Evolutionary conservation across 805 yeast genomes (phyloP), one percentile per base, ranked within the genome.

Genomic region (Saccharomycopsis amapae): DNA sequence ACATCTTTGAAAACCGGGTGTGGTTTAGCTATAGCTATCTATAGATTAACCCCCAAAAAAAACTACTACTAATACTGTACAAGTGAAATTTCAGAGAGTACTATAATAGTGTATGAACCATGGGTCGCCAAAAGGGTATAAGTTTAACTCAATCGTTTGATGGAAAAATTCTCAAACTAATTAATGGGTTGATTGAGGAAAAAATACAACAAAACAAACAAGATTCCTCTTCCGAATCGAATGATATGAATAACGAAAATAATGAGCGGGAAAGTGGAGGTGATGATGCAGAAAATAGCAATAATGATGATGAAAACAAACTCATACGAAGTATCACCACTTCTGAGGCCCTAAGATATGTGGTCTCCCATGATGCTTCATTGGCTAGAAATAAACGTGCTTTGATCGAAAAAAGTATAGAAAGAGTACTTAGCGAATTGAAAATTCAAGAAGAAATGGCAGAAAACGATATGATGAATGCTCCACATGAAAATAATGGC

Each of bases 401-500:
- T 13, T 12, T 45, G 26, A 45, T 49, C 13, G 53, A 51, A 26
- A 49, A 48, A 26, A 30, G 48, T 10, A 41, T 47, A 18, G 49
- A 31, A 26, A 22, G 44, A 26, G 48, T 45, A 13, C 36, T 42
- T 25, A 4, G 26, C 6, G 15, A 31, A n/a, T n/a, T 31, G 35
- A 31, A 31, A 31, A 31, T 31, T 31, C 17, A 9, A n/a, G 34
- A n/a, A 31, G 34, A 40, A n/a, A 19, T 49, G 25, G 25, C 26
- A 17, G 18, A 35, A n/a, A 48, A 45, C 25, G 53, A 48, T 32
- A 25, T 19, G n/a, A n/a, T n/a, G n/a, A n/a, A n/a, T n/a, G n/a
- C n/a, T n/a, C n/a, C n/a, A n/a, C n/a, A n/a, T n/a, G n/a, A n/a
- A n/a, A n/a, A n/a, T n/a, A n/a, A n/a, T n/a, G n/a, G n/a, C n/a